Evolutionary conservation across 345 rosid species (phyloP).

Genomic region (Litchi chinensis): DNA sequence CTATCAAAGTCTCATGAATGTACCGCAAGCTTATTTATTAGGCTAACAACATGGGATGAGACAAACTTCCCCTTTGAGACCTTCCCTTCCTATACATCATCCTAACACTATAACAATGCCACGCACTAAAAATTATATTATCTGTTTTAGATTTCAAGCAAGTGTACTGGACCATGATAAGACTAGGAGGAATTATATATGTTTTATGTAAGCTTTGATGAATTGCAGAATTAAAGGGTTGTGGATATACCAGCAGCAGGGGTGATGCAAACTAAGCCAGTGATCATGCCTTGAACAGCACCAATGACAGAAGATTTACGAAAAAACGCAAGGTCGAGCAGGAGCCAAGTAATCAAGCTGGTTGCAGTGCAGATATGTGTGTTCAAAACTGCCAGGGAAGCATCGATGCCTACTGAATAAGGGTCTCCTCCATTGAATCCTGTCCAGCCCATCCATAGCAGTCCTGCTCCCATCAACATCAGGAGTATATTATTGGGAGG

Average conservation of each 20-base stretch:
- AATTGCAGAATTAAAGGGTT: background rate
- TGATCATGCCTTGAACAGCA: conserved; percentile 62
- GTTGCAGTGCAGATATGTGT: conserved; percentile 55
- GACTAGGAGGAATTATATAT: background rate
- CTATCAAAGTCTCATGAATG: too few species aligned
- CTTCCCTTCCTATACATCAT: too few species aligned
- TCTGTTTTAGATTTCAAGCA: too few species aligned
- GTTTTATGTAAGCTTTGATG: background rate
- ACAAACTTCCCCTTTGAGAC: too few species aligned
- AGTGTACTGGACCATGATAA: background rate
- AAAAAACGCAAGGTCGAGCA: conserved; percentile 38
- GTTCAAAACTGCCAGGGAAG: conserved; percentile 51
- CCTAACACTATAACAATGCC: too few species aligned
- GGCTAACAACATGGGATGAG: background rate
- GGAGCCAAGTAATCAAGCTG: conserved; percentile 50
- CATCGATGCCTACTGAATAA: conserved; percentile 31
- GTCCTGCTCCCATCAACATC: conserved; percentile 53
- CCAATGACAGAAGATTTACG: conserved; percentile 53
- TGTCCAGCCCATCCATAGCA: conserved; percentile 63
- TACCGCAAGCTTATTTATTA: background rate
- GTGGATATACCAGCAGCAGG: conserved; percentile 49
- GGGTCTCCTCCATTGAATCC: conserved; percentile 67
- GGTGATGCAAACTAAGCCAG: conserved; percentile 57
- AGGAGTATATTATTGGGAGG: conserved; percentile 55
- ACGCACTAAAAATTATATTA: too few species aligned